Percentiles rank a stretch among this genome's conserved stretches.
Evolutionary conservation across 495 filamentous ascomycete genomes (phyloP).

Genomic region (Monascus purpureus): DNA sequence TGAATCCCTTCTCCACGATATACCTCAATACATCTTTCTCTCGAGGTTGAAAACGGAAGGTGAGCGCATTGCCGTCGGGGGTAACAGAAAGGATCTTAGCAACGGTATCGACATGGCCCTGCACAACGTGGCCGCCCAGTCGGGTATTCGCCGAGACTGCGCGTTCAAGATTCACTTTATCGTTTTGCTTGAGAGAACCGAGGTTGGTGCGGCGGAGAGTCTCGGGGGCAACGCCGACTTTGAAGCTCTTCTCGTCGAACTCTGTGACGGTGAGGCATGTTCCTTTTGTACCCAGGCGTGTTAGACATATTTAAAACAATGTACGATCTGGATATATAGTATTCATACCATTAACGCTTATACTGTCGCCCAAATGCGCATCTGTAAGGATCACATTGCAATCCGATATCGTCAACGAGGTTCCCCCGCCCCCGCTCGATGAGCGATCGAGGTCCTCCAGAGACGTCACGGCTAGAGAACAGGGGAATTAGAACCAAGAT

Average conservation of each 20-base stretch:
- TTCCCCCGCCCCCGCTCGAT: constrained; percentile 55
- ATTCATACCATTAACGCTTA: constrained; percentile 72
- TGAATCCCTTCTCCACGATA: constrained; percentile 92
- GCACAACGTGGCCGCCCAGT: constrained; percentile 61
- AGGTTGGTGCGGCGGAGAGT: constrained; percentile 95
- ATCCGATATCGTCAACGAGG: constrained; percentile 72
- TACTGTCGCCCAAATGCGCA: constrained; percentile 79
- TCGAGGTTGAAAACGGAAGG: constrained; percentile 64
- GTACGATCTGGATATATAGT: neutral
- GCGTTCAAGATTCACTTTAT: constrained; percentile 78
- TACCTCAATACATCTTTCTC: constrained; percentile 58
- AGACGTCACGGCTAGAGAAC: constrained; percentile 55
- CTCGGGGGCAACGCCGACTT: constrained; percentile 89
- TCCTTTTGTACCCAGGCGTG: too few species aligned
- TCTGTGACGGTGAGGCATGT: constrained; percentile 84
- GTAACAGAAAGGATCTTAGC: constrained; percentile 53
- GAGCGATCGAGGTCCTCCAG: constrained; percentile 69
- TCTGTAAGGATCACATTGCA: constrained; percentile 66
- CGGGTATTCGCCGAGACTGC: constrained; percentile 78
- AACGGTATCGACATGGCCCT: constrained; percentile 89
- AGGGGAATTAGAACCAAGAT: constrained; percentile 6
- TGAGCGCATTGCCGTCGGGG: constrained; percentile 78
- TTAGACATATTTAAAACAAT: too few species aligned
- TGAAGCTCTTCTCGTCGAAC: constrained; percentile 60
- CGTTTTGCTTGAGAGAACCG: constrained; percentile 43